These are phyloP conservation scores for Chlamydomonas sp. DNA, from an alignment of 139 green algal species.

Conservation along the genomic window DNA sequence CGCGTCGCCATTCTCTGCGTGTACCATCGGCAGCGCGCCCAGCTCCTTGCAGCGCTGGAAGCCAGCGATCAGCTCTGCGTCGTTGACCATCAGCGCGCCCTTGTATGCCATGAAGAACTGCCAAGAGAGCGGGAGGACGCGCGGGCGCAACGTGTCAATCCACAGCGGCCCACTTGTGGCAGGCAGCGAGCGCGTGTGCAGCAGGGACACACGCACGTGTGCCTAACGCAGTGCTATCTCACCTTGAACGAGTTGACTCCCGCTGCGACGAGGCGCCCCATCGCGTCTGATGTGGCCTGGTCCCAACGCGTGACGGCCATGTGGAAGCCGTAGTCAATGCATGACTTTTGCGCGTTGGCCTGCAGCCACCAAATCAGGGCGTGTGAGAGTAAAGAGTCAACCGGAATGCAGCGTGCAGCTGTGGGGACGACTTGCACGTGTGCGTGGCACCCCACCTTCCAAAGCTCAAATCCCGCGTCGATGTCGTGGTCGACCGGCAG, in stretches of 20 bases:
- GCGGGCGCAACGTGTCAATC: too few relatives aligned
- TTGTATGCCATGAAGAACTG: conserved; percentile 89
- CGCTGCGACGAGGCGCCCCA: conserved; percentile 57
- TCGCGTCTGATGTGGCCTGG: conserved; percentile 45
- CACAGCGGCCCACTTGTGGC: too few relatives aligned
- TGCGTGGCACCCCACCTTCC: conserved; percentile 26
- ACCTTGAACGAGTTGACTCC: conserved; percentile 97
- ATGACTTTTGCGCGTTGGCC: conserved; percentile 47
- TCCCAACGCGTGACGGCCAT: conserved; percentile 90
- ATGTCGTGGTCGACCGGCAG: conserved; percentile 76
- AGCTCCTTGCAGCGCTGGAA: conserved; percentile 74
- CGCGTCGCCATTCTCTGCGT: conserved; percentile 83
- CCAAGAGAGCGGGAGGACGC: too few relatives aligned
- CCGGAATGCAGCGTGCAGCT: too few relatives aligned
- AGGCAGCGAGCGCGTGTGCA: too few relatives aligned
- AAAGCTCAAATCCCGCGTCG: conserved; percentile 47
- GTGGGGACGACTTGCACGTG: too few relatives aligned
- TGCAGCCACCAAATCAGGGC: conserved; percentile 21
- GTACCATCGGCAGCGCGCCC: conserved; percentile 76
- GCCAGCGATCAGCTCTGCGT: conserved; percentile 76
- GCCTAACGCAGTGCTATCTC: too few relatives aligned
- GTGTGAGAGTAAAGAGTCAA: too few relatives aligned
- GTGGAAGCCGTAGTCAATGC: conserved; percentile 95
- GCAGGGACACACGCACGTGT: too few relatives aligned
- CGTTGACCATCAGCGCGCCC: conserved; percentile 55